Conservation (phyloP, 2,329 filamentous ascomycete species). For the Diplocarpon rosae region DNA sequence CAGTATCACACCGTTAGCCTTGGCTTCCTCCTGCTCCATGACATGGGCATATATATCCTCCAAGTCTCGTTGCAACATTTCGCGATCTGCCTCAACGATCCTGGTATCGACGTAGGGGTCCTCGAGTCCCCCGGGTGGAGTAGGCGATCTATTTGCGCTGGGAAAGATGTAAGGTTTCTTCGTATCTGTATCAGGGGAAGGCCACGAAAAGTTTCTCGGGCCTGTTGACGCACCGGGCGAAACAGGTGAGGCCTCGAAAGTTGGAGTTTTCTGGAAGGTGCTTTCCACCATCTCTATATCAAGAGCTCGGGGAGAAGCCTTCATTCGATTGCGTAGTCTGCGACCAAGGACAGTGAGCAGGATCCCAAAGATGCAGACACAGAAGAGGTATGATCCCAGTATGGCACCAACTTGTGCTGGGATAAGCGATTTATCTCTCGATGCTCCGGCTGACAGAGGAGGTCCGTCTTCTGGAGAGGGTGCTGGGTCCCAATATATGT, state of each 20-base stretch:
- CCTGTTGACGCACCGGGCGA: slow-evolving; percentile 22
- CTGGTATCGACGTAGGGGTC: slow-evolving; percentile 65
- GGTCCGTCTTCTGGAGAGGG: slow-evolving; percentile 51
- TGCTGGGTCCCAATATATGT: slow-evolving; percentile 42
- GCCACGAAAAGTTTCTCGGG: slow-evolving; percentile 38
- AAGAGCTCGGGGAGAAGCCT: slow-evolving; percentile 11
- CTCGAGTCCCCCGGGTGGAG: slow-evolving; percentile 31
- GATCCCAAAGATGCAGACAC: slow-evolving; percentile 61
- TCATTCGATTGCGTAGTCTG: slow-evolving; percentile 33
- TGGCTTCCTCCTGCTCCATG: slow-evolving; percentile 74
- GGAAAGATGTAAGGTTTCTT: slow-evolving; percentile 35
- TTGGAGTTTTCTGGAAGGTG: slow-evolving; percentile 30
- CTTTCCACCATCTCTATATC: slow-evolving; percentile 31
- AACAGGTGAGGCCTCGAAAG: slow-evolving; percentile 2
- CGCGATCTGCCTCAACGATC: slow-evolving; percentile 63
- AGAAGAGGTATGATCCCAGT: slow-evolving; percentile 70
- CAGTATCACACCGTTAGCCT: slow-evolving; percentile 42
- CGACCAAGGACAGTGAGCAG: slow-evolving; percentile 51
- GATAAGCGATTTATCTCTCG: slow-evolving; percentile 53
- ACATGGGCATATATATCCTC: slow-evolving; percentile 87
- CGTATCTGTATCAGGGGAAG: slow-evolving; percentile 33
- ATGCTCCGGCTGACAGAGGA: slow-evolving; percentile 44
- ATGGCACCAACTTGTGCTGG: slow-evolving; percentile 78
- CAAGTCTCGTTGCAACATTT: slow-evolving; percentile 69
- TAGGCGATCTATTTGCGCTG: slow-evolving; percentile 28